Conservation (phyloP, 192 early-diverging fungal genomes). For the Backusella luteola region DNA sequence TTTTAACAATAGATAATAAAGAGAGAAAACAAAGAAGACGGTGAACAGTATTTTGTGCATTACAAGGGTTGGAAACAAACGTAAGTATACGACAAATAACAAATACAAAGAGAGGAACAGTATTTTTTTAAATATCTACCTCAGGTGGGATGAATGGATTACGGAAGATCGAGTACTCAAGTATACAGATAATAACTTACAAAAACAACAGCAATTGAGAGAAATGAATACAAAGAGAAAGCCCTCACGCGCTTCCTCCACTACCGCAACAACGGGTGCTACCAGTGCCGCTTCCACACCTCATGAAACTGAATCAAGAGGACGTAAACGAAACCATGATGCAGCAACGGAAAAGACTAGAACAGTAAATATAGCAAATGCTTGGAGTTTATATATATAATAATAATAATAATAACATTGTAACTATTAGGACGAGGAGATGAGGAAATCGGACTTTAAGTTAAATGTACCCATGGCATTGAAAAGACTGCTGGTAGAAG, state of each 20-base stretch:
- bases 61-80: conserved; percentile 99
- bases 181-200: conserved; percentile 81
- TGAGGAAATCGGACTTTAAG: conserved; percentile 79
- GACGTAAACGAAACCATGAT: conserved; percentile 31
- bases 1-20: conserved; percentile 7
- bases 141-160: conserved; percentile 99
- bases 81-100: conserved; percentile 44
- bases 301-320: conserved; percentile 22
- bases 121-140: background rate
- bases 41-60: conserved; percentile 86
- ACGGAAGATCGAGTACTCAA: conserved; percentile 84
- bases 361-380: background rate
- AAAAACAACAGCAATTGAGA: conserved; percentile 76
- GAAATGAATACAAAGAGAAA: conserved; percentile 47
- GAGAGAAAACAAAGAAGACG: conserved; percentile 44
- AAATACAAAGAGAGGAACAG: background rate
- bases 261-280: background rate
- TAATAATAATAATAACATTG: background rate
- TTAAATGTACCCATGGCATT: conserved; percentile 86
- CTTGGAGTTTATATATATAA: background rate
- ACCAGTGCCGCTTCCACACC: background rate
- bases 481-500: conserved; percentile 86
- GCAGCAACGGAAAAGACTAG: conserved; percentile 24
- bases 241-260: conserved; percentile 15
- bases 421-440: conserved; percentile 59